Conservation (phyloP, 148 eudicot genomes). For the Rhododendron ovatum region DNA sequence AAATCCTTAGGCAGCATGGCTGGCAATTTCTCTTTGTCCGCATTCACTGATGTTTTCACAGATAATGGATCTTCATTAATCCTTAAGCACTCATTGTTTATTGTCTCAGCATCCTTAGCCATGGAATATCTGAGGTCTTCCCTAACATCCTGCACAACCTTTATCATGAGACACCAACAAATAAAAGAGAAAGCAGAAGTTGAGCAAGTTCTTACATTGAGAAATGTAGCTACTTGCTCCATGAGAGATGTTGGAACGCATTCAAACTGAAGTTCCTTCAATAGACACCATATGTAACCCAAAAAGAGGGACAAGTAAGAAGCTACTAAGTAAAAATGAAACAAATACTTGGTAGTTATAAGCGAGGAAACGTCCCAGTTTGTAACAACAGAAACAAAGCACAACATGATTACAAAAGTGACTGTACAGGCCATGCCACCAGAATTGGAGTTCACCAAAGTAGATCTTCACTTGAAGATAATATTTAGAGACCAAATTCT, state of each 20-base stretch:
- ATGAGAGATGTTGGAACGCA: constrained; percentile 81
- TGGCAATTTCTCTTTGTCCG: constrained; percentile 26
- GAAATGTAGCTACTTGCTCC: constrained; percentile 70
- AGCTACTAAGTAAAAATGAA: neutral
- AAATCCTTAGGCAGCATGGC: constrained; percentile 27
- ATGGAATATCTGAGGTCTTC: constrained; percentile 89
- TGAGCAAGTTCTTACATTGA: constrained; percentile 63
- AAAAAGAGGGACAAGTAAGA: neutral
- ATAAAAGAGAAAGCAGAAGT: constrained; percentile 13
- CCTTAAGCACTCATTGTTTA: constrained; percentile 71
- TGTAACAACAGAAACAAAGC: neutral
- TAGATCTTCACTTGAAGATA: neutral
- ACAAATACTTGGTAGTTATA: neutral
- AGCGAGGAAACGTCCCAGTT: neutral
- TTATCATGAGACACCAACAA: constrained; percentile 23
- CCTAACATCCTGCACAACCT: constrained; percentile 62
- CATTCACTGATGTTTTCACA: constrained; percentile 16
- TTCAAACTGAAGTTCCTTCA: constrained; percentile 64
- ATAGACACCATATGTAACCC: neutral
- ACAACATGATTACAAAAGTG: neutral
- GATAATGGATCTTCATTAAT: constrained; percentile 24
- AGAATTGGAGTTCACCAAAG: neutral
- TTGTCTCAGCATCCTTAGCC: constrained; percentile 81
- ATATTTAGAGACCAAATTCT: neutral
- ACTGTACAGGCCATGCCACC: neutral